Conservation (phyloP, 2,329 filamentous ascomycete genomes). For the Thyridium curvatum region DNA sequence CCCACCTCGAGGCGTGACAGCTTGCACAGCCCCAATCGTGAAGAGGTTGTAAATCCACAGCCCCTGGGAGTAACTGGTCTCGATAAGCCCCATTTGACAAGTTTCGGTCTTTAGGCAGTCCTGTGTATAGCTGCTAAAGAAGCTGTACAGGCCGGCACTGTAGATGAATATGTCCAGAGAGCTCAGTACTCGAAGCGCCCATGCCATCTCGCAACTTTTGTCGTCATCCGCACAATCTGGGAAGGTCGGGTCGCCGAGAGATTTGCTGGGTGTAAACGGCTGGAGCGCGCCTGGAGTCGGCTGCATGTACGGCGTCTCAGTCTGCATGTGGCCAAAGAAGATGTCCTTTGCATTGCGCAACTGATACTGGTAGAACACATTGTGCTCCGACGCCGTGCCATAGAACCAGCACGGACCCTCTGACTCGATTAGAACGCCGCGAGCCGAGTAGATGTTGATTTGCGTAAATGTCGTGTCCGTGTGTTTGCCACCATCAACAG, state of each 20-base stretch:
- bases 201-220: not conserved
- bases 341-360: conserved; percentile 36
- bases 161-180: conserved; percentile 1
- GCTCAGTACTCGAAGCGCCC: not conserved
- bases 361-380: conserved; percentile 40
- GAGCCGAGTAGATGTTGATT: not conserved
- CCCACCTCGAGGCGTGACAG: too few relatives aligned
- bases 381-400: too few relatives aligned
- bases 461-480: not conserved
- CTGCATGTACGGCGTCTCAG: conserved; percentile 34
- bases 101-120: too few relatives aligned
- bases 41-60: conserved; percentile 1
- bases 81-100: too few relatives aligned
- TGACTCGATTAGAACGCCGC: conserved; percentile 18
- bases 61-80: not conserved
- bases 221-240: not conserved
- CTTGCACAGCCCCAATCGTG: not conserved
- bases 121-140: conserved; percentile 1
- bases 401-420: conserved; percentile 21
- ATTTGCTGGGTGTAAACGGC: conserved; percentile 21
- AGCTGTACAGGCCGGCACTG: conserved; percentile 1
- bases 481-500: conserved; percentile 1
- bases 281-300: conserved; percentile 31
- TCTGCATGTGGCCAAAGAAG: conserved; percentile 39
- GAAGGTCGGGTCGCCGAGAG: not conserved